Conservation (phyloP, 768 basidiomycete species). For the Calocybe cyanea region DNA sequence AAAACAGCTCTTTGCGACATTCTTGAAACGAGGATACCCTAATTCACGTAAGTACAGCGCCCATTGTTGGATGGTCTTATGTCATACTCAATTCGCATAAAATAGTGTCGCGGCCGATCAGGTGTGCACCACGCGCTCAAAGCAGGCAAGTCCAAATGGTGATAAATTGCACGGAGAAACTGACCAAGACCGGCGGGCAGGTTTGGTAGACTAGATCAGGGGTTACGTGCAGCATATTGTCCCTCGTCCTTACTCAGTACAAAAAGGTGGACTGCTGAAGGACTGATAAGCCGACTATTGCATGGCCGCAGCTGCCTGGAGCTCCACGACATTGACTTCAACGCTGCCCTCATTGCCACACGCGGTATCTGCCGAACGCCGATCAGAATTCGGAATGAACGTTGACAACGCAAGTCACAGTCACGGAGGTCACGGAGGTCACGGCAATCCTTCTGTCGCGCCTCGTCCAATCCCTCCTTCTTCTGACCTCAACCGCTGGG, state of each 20-base stretch:
- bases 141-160: slow-evolving; percentile 13
- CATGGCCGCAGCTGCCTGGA: slow-evolving; percentile 18
- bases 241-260: slow-evolving; percentile 10
- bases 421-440: slow-evolving; percentile 22
- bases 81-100: not conserved
- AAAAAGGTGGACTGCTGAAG: slow-evolving; percentile 5
- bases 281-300: slow-evolving; percentile 16
- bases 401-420: slow-evolving; percentile 23
- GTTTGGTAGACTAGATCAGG: slow-evolving; percentile 4
- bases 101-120: slow-evolving; percentile 5
- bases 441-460: slow-evolving; percentile 23
- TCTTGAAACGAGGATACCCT: no score
- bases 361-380: slow-evolving; percentile 52
- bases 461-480: slow-evolving; percentile 32
- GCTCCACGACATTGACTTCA: slow-evolving; percentile 24
- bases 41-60: no score
- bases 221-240: slow-evolving; percentile 3
- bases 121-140: not conserved
- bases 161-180: slow-evolving; percentile 11
- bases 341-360: slow-evolving; percentile 4
- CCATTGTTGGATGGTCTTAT: no score
- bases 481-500: slow-evolving; percentile 34
- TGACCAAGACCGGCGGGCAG: slow-evolving; percentile 13
- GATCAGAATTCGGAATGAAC: slow-evolving; percentile 48
- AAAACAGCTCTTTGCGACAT: not conserved